Percentiles rank a stretch among this genome's conserved stretches.
Conservation (phyloP, 257 asterid genomes). For the Anisodus acutangulus region DNA sequence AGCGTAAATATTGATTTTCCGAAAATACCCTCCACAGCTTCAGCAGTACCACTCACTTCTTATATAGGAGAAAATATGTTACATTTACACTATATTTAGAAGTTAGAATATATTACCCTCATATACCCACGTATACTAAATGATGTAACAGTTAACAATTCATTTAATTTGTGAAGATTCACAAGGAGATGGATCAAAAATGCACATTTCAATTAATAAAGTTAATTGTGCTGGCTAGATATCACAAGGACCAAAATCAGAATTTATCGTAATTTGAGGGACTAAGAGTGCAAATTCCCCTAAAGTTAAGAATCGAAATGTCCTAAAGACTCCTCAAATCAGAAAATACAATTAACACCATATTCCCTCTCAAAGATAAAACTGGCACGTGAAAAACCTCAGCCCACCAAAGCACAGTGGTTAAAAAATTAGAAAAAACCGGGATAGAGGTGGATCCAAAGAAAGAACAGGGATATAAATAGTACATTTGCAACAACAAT, state of each 20-base stretch:
- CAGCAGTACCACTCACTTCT: too few species aligned
- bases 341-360: too few species aligned
- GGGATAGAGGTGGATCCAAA: not conserved
- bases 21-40: too few species aligned
- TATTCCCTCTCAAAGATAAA: conserved; percentile 21
- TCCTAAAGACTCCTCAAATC: too few species aligned
- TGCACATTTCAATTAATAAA: not conserved
- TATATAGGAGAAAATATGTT: not conserved
- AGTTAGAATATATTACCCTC: not conserved
- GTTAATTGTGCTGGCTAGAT: not conserved
- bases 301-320: too few species aligned
- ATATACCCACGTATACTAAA: not conserved
- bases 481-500: not conserved
- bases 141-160: not conserved
- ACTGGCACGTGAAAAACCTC: not conserved
- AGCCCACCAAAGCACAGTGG: conserved; percentile 7
- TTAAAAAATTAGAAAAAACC: not conserved
- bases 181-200: not conserved
- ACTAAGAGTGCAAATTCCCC: not conserved
- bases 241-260: conserved; percentile 16
- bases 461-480: conserved; percentile 17
- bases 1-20: too few species aligned
- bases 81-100: not conserved
- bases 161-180: not conserved
- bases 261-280: not conserved